Conservation (phyloP, 2,329 filamentous ascomycete species). For the Thyridium curvatum region DNA sequence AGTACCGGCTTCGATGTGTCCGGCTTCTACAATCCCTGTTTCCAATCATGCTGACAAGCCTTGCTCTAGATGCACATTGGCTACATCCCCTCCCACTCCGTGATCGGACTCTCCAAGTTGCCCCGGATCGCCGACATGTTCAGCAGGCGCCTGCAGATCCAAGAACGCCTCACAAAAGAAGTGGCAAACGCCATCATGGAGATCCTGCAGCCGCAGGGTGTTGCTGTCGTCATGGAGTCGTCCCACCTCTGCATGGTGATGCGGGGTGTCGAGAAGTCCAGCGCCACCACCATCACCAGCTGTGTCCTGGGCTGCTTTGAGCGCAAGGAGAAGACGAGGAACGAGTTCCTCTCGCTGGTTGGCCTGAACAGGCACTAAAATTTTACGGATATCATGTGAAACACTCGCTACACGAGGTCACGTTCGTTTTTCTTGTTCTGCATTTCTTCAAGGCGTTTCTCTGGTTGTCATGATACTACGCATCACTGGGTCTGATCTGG, state of each 20-base stretch:
- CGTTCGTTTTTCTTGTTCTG: too few relatives aligned
- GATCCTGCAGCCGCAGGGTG: slow-evolving; percentile 86
- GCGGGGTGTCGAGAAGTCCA: slow-evolving; percentile 93
- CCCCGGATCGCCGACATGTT: slow-evolving; percentile 98
- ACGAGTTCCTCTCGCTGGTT: slow-evolving; percentile 85
- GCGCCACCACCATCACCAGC: slow-evolving; percentile 83
- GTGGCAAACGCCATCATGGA: slow-evolving; percentile 92
- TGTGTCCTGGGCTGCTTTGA: slow-evolving; percentile 97
- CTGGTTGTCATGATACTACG: too few relatives aligned
- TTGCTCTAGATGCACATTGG: slow-evolving; percentile 88
- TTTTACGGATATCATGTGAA: too few relatives aligned
- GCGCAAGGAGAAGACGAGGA: slow-evolving; percentile 84
- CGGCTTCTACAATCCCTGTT: too few relatives aligned
- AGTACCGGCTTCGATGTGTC: too few relatives aligned
- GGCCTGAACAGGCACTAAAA: slow-evolving; percentile 42
- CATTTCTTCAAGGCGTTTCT: too few relatives aligned
- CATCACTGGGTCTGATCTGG: too few relatives aligned
- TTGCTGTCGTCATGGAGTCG: slow-evolving; percentile 96
- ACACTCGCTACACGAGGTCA: too few relatives aligned
- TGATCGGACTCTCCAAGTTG: slow-evolving; percentile 92
- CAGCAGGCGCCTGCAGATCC: slow-evolving; percentile 84
- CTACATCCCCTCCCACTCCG: slow-evolving; percentile 86
- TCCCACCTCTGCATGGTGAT: slow-evolving; percentile 98
- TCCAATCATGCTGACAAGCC: background rate
- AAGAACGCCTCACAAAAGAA: slow-evolving; percentile 93